Percentiles rank a stretch among this genome's conserved stretches.
These are phyloP conservation scores for Fusarium sp. DNA, from an alignment of 2,329 filamentous ascomycete species.

Conservation along the genomic window DNA sequence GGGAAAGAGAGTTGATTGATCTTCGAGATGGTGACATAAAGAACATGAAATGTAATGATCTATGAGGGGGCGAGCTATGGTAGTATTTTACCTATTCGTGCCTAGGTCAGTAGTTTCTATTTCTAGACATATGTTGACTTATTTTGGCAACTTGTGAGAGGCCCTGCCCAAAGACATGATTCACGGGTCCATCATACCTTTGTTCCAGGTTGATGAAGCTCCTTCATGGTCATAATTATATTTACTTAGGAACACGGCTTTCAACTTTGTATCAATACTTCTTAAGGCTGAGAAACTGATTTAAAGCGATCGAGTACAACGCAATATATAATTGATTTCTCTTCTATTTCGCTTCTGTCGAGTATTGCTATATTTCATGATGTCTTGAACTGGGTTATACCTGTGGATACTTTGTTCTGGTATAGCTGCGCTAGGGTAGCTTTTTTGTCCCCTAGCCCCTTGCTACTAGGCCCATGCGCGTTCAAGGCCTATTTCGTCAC, in stretches of 20 bases:
- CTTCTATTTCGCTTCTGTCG: no score
- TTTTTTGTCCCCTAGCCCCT: no score
- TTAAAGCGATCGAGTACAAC: not conserved
- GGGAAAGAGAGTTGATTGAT: not conserved
- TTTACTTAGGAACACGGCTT: not conserved
- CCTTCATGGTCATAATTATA: not conserved
- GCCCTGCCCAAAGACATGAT: conserved; percentile 3
- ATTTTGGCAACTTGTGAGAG: not conserved
- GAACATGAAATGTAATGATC: not conserved
- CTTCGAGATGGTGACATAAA: not conserved
- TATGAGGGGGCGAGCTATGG: no score
- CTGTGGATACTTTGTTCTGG: not conserved
- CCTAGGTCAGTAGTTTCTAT: not conserved
- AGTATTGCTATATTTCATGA: not conserved
- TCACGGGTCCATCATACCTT: conserved; percentile 23
- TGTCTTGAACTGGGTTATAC: not conserved
- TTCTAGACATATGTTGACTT: not conserved
- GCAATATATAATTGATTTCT: not conserved
- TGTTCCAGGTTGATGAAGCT: no score
- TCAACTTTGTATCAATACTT: not conserved
- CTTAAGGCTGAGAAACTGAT: not conserved
- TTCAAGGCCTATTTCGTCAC: conserved; percentile 36
- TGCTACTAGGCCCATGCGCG: not conserved
- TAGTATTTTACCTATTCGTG: not conserved
- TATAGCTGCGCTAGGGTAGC: no score